Percentiles rank a stretch among this genome's conserved stretches.
Conservation (phyloP, 805 yeast species). For the Wickerhamomyces strasburgensis region DNA sequence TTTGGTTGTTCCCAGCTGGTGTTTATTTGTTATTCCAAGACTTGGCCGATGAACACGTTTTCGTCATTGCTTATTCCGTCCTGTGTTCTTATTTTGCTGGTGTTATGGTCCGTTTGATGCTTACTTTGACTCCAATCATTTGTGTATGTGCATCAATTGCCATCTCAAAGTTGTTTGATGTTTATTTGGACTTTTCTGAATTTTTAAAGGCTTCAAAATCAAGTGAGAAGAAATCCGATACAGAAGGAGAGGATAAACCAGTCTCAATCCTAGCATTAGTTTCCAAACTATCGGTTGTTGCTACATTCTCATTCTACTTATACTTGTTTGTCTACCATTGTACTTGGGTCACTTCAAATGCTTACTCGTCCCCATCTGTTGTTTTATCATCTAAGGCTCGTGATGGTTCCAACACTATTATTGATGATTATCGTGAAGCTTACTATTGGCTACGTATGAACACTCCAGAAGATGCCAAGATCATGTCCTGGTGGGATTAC, state of each 20-base stretch:
- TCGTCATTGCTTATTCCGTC: constrained; percentile 87
- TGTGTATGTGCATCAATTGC: constrained; percentile 93
- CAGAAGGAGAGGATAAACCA: constrained; percentile 12
- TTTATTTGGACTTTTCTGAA: constrained; percentile 63
- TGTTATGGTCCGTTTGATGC: constrained; percentile 97
- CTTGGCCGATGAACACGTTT: constrained; percentile 85
- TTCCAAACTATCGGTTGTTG: constrained; percentile 59
- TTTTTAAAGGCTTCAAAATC: constrained; percentile 14
- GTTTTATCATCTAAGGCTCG: constrained; percentile 79
- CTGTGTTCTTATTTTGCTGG: constrained; percentile 96
- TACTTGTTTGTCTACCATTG: constrained; percentile 85
- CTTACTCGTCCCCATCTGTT: constrained; percentile 97
- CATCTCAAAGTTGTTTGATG: constrained; percentile 74
- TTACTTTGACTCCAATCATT: constrained; percentile 92
- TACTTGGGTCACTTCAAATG: constrained; percentile 94
- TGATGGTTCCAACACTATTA: constrained; percentile 79
- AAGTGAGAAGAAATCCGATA: constrained; percentile 4
- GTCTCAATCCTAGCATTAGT: constrained; percentile 25
- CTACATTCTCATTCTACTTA: constrained; percentile 69
- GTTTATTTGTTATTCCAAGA: constrained; percentile 88
- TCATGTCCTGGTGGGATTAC: constrained; percentile 99
- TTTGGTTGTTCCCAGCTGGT: constrained; percentile 99
- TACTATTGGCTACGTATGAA: constrained; percentile 99
- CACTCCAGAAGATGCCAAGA: constrained; percentile 91
- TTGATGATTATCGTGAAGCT: constrained; percentile 98